Evolutionary conservation across 345 rosid genomes (phyloP), one percentile per base, ranked within the genome.

Genomic region (Cardamine resedifolia): DNA sequence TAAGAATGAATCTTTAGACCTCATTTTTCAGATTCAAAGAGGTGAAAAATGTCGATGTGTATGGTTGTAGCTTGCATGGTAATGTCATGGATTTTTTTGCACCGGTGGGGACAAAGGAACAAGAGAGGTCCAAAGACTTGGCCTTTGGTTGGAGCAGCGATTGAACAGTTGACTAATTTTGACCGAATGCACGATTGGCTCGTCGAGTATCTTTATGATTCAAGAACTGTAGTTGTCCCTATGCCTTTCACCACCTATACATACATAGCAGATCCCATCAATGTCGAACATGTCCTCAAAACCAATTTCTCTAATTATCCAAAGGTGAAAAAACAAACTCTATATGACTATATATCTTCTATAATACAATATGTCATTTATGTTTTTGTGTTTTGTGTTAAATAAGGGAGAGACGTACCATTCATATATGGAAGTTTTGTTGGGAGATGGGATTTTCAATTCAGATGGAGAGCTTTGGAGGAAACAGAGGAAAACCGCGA

Each of bases 151-250:
- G 98, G 98, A 64, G 97, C 97, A 44, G 95, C 92, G 2, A 71
- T 94, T 21, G 97, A 94, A 58, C 97, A 94, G 71, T 76, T 94
- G 0, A 16, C 84, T 59, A 94, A 91, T 72, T 91, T 82, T 63
- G 91, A 89, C 47, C 66, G 86, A 49, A 94, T 94, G 98, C 98
- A 94, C 5, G 97, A 94, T 31, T 94, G 98, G 98, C 83, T 94
- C 27, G 91, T 89, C 39, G 78, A 78, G 15, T 91, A 89, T 73
- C 68, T 94, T 10, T 84, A 89, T 0, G 72, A 83, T 59, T 77
- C 73, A 27, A 91, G 70, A 80, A 88, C 91, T 3, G 95, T 91
- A 1, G 92, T 88, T 3, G 97, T 94, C 11, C 97, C 92, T 1
- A 91, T 94, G 96, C 97, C 95, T 3, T 91, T 82, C 76, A 85